Evolutionary conservation across 768 basidiomycete species (phyloP).

Genomic region (Naganishia onofrii): DNA sequence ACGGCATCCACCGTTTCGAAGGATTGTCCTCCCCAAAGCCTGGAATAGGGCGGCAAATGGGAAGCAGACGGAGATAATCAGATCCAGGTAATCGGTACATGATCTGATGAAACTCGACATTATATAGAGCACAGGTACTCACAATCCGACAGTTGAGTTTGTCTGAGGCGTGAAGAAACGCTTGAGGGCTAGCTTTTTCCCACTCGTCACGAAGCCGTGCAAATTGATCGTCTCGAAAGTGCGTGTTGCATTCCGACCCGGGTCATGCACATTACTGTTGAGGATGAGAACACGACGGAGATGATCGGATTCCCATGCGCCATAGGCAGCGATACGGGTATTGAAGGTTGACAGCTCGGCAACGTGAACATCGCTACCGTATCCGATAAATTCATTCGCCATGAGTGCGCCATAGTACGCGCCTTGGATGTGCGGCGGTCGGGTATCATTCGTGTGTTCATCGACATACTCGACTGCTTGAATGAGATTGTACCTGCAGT

Average conservation of each 20-base stretch:
- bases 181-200: not conserved
- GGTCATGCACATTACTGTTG: conserved; percentile 26
- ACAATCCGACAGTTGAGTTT: conserved; percentile 5
- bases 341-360: conserved; percentile 20
- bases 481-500: conserved; percentile 31
- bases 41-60: not conserved
- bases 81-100: too few species aligned
- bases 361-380: not conserved
- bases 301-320: conserved; percentile 13
- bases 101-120: too few species aligned
- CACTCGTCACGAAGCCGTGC: not conserved
- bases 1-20: conserved; percentile 27
- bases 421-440: conserved; percentile 32
- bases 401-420: conserved; percentile 33
- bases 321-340: conserved; percentile 25
- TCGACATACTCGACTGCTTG: conserved; percentile 32
- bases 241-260: not conserved
- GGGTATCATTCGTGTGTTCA: conserved; percentile 24
- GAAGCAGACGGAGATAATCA: too few species aligned
- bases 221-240: conserved; percentile 4
- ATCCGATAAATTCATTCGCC: conserved; percentile 33
- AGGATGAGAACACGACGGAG: conserved; percentile 29
- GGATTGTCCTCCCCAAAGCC: conserved; percentile 27
- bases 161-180: not conserved
- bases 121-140: not conserved